These are phyloP conservation scores for Amanita subjunquillea DNA, from an alignment of 768 basidiomycete species.

Conservation along the genomic window DNA sequence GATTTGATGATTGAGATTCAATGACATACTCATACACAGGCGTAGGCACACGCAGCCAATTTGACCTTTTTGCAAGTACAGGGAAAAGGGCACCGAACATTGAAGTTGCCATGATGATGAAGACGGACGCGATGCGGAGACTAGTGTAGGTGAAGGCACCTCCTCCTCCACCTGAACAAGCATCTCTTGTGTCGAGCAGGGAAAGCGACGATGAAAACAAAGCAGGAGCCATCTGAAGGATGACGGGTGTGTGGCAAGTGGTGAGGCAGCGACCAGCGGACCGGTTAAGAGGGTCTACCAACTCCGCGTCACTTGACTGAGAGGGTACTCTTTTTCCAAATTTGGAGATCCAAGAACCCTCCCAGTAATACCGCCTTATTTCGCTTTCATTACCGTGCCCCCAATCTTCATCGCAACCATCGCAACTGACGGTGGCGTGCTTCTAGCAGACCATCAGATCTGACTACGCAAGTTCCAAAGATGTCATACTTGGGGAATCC, in stretches of 20 bases:
- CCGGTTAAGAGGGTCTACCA: neutral
- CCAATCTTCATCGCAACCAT: neutral
- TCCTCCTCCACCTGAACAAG: conserved; percentile 46
- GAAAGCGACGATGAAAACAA: neutral
- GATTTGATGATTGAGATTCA: neutral
- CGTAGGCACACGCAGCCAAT: conserved; percentile 46
- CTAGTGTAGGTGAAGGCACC: conserved; percentile 36
- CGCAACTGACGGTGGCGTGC: too few relatives aligned
- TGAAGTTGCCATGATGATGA: conserved; percentile 60
- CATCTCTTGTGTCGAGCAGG: conserved; percentile 5
- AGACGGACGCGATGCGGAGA: conserved; percentile 63
- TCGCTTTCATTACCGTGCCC: neutral
- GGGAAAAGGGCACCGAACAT: conserved; percentile 61
- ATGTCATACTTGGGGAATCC: too few relatives aligned
- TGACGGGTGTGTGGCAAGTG: neutral
- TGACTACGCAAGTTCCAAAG: too few relatives aligned
- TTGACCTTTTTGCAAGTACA: conserved; percentile 44
- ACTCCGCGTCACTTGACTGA: conserved; percentile 1
- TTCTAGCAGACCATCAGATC: too few relatives aligned
- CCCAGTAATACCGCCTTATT: neutral
- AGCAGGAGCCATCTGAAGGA: conserved; percentile 4
- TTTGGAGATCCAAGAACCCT: neutral
- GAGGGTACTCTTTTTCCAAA: conserved; percentile 8
- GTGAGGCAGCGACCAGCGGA: neutral
- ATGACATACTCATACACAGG: conserved; percentile 56